phyloP scores from a whole-genome alignment of 805 yeast species.

The Ogataea polymorpha region DNA sequence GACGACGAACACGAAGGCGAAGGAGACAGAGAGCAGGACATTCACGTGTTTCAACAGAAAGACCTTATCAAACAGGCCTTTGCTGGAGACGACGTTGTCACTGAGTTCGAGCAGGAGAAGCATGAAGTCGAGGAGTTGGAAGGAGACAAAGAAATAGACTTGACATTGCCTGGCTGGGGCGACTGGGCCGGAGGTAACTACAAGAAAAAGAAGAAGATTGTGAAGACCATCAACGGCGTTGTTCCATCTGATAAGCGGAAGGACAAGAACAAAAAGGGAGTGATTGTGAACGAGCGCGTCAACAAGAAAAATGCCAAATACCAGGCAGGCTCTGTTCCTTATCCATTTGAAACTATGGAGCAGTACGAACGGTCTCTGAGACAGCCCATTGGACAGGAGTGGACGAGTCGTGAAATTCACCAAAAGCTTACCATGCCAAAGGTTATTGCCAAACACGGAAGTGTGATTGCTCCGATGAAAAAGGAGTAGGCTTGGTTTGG shows the following conservation, averaged over 20 bases:
- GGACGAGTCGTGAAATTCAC: conserved; percentile 86
- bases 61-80: conserved; percentile 87
- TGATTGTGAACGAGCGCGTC: conserved; percentile 83
- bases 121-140: conserved; percentile 63
- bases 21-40: conserved; percentile 42
- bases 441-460: conserved; percentile 81
- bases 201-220: conserved; percentile 50
- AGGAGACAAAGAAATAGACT: conserved; percentile 82
- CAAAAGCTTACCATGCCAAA: conserved; percentile 88
- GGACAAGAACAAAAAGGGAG: conserved; percentile 74
- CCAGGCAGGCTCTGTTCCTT: conserved; percentile 87
- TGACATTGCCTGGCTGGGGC: conserved; percentile 96
- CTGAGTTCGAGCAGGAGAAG: conserved; percentile 71
- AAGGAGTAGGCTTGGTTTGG: conserved; percentile 44
- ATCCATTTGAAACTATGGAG: conserved; percentile 88
- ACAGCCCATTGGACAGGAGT: conserved; percentile 96
- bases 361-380: conserved; percentile 92
- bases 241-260: conserved; percentile 66
- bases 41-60: conserved; percentile 67
- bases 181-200: conserved; percentile 83
- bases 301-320: conserved; percentile 84
- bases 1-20: conserved; percentile 40
- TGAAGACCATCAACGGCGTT: conserved; percentile 75
- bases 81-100: conserved; percentile 93
- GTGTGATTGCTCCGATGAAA: conserved; percentile 85